Evolutionary conservation across 306 rosid species (phyloP).

Genomic region (Rosa chinensis): DNA sequence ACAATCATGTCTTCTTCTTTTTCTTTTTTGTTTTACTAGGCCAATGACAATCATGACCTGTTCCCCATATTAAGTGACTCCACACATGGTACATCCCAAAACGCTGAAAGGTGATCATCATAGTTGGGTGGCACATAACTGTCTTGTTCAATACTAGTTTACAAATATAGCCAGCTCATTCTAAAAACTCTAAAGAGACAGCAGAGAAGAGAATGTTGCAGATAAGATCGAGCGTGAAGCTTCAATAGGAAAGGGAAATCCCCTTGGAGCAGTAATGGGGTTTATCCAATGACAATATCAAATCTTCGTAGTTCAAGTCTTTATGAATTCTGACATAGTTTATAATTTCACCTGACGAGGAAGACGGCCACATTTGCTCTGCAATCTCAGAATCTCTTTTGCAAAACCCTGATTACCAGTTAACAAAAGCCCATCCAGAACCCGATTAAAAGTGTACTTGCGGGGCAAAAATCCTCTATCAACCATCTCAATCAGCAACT

Average conservation of each 20-base stretch:
- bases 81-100: not conserved
- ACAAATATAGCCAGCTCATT: not conserved
- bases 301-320: not conserved
- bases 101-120: not conserved
- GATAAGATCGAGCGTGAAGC: not conserved
- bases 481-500: slow-evolving; percentile 79
- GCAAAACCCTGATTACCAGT: slow-evolving; percentile 85
- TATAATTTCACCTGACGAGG: slow-evolving; percentile 62
- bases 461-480: slow-evolving; percentile 76
- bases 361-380: slow-evolving; percentile 65
- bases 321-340: slow-evolving; percentile 14
- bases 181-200: not conserved
- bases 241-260: not conserved
- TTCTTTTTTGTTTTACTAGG: not conserved
- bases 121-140: not conserved
- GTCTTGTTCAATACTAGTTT: not conserved
- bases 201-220: not conserved
- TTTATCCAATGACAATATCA: not conserved
- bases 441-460: slow-evolving; percentile 63
- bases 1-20: not conserved
- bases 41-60: not conserved
- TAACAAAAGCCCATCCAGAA: slow-evolving; percentile 72
- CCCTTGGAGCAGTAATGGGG: not conserved
- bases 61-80: not conserved
- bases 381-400: slow-evolving; percentile 65